A percentile compares a stretch with the other conserved stretches of the same genome.
phyloP scores from a whole-genome alignment of 371 early-diverging fungal genomes.

The Mucor plumbeus region DNA sequence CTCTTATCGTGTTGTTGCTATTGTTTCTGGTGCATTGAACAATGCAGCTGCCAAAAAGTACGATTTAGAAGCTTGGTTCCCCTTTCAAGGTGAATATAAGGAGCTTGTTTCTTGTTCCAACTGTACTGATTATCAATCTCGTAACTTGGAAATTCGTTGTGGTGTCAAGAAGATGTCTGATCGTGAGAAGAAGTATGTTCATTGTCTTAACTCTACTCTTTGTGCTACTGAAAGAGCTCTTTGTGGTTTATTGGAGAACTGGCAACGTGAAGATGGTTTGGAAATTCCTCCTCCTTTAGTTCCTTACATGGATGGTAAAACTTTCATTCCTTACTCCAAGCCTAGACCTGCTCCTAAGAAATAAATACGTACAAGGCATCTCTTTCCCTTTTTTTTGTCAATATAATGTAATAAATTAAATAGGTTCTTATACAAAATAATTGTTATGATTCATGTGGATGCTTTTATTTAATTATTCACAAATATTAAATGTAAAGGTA shows the following conservation, averaged over 20 bases:
- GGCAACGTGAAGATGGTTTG: constrained; percentile 94
- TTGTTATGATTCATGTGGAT: neutral
- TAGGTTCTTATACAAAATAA: neutral
- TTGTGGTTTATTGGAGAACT: constrained; percentile 98
- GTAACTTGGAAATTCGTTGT: constrained; percentile 96
- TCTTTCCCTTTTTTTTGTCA: neutral
- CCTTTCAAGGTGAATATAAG: constrained; percentile 97
- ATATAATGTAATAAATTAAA: constrained; percentile 9
- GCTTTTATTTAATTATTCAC: constrained; percentile 4
- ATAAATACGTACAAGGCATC: constrained; percentile 9
- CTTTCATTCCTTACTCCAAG: constrained; percentile 88
- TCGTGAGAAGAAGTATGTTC: constrained; percentile 96
- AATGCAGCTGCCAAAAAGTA: constrained; percentile 99
- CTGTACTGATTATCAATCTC: constrained; percentile 99
- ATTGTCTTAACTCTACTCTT: constrained; percentile 99
- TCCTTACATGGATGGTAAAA: constrained; percentile 93
- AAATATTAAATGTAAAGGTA: neutral
- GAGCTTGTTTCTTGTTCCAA: constrained; percentile 99
- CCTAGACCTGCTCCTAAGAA: constrained; percentile 43
- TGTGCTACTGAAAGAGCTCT: constrained; percentile 98
- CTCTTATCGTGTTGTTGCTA: constrained; percentile 95
- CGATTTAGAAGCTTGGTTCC: constrained; percentile 99
- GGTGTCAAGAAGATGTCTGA: constrained; percentile 98
- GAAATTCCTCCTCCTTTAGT: constrained; percentile 87
- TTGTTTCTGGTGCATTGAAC: constrained; percentile 98